These are phyloP conservation scores for Xylaria sp. DNA, from an alignment of 2,329 filamentous ascomycete genomes.

Conservation along the genomic window DNA sequence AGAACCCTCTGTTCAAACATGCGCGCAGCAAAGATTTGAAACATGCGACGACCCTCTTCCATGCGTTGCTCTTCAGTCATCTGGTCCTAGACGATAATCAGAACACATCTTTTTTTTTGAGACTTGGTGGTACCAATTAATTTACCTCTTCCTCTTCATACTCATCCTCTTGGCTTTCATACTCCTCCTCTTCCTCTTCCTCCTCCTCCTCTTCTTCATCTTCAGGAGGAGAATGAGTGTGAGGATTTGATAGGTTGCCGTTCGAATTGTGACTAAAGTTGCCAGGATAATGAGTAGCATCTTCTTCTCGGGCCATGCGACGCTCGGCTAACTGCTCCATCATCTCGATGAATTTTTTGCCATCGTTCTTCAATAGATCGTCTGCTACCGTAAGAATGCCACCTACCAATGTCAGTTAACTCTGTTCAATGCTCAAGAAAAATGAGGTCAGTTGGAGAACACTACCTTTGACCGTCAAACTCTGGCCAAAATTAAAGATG, in stretches of 20 bases:
- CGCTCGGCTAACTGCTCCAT: constrained; percentile 99
- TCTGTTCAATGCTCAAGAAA: constrained; percentile 20
- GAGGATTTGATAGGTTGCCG: constrained; percentile 51
- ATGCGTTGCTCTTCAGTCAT: constrained; percentile 99
- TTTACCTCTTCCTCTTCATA: constrained; percentile 74
- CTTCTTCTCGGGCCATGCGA: constrained; percentile 93
- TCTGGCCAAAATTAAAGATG: constrained; percentile 97
- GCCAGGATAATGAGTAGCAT: constrained; percentile 64
- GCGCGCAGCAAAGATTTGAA: constrained; percentile 96
- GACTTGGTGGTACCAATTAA: constrained; percentile 1
- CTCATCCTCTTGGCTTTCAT: constrained; percentile 58
- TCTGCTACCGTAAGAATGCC: constrained; percentile 98
- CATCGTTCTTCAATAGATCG: constrained; percentile 96
- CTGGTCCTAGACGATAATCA: constrained; percentile 63
- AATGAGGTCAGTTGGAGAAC: constrained; percentile 5
- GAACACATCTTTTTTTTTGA: constrained; percentile 4
- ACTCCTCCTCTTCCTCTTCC: constrained; percentile 55
- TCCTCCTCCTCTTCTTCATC: constrained; percentile 70
- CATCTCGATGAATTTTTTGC: constrained; percentile 99
- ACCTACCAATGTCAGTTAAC: constrained; percentile 53
- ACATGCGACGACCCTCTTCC: constrained; percentile 98
- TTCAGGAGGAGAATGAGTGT: constrained; percentile 72
- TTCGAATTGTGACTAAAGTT: constrained; percentile 54
- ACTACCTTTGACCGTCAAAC: constrained; percentile 82
- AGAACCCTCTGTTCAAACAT: constrained; percentile 99